Evolutionary conservation across 768 basidiomycete genomes (phyloP).

Genomic region (Clitopilus passeckerianus): DNA sequence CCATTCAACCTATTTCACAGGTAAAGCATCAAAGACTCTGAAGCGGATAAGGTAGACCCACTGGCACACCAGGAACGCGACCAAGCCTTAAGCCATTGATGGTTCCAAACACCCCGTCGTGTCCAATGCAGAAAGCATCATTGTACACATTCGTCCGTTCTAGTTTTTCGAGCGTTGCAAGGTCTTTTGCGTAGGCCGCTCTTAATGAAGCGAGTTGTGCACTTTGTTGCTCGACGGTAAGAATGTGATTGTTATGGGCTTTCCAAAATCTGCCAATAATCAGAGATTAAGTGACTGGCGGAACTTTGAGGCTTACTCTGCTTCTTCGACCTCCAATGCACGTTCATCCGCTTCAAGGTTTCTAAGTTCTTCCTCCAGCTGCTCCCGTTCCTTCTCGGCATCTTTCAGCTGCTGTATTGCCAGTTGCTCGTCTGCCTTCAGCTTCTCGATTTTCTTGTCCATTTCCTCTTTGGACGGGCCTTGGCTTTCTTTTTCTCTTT

Average conservation of each 20-base stretch:
- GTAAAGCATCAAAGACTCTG: background rate
- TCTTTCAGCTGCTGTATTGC: slow-evolving; percentile 71
- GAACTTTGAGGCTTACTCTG: slow-evolving; percentile 49
- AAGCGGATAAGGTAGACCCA: slow-evolving; percentile 26
- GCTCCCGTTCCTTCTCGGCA: slow-evolving; percentile 72
- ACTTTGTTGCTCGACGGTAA: slow-evolving; percentile 59
- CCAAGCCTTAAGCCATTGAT: slow-evolving; percentile 95
- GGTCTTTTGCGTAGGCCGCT: slow-evolving; percentile 75
- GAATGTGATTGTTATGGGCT: slow-evolving; percentile 66
- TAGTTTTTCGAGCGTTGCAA: slow-evolving; percentile 74
- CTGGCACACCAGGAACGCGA: slow-evolving; percentile 78
- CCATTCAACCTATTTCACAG: slow-evolving; percentile 78
- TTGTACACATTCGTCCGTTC: slow-evolving; percentile 94
- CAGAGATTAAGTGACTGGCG: background rate
- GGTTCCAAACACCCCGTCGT: slow-evolving; percentile 94
- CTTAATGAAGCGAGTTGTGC: slow-evolving; percentile 68
- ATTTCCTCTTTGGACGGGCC: slow-evolving; percentile 59
- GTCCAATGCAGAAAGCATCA: slow-evolving; percentile 93
- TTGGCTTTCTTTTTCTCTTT: slow-evolving; percentile 68
- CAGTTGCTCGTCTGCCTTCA: slow-evolving; percentile 63
- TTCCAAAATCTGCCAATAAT: slow-evolving; percentile 68
- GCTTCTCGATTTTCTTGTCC: slow-evolving; percentile 66
- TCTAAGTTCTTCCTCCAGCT: slow-evolving; percentile 68
- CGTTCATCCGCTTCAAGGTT: slow-evolving; percentile 75
- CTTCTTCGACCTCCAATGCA: slow-evolving; percentile 76